phyloP scores from a whole-genome alignment of 352 stramenopile species.

The Globisporangium irregulare region DNA sequence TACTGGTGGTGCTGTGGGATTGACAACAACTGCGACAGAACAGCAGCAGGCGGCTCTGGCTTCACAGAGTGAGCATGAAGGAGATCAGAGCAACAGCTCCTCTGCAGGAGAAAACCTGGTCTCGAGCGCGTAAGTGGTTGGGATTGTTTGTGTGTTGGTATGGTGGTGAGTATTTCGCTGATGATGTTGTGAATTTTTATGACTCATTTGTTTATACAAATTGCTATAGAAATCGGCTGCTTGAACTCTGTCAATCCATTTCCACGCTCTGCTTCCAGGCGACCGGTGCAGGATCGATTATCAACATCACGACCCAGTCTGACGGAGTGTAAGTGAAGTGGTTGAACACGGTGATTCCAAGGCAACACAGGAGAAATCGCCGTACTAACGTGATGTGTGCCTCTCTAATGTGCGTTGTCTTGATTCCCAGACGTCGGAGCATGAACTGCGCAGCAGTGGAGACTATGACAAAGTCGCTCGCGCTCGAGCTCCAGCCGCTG shows the following conservation, averaged over 20 bases:
- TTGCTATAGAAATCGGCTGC: conserved; percentile 23
- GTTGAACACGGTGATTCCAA: too few relatives aligned
- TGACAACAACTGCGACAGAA: conserved; percentile 1
- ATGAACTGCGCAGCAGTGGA: conserved; percentile 26
- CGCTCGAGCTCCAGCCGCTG: conserved; percentile 31
- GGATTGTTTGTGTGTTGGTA: neutral
- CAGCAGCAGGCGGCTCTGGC: neutral
- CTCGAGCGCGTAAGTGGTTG: conserved; percentile 13
- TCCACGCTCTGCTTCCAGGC: conserved; percentile 25
- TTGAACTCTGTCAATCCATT: conserved; percentile 28
- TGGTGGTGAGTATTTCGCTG: neutral
- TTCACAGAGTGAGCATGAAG: conserved; percentile 1
- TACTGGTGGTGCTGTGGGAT: neutral
- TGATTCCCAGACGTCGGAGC: conserved; percentile 3
- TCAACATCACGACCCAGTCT: conserved; percentile 29
- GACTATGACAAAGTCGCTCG: conserved; percentile 37
- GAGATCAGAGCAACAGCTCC: conserved; percentile 12
- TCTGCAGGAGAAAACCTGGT: neutral
- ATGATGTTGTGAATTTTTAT: conserved; percentile 6
- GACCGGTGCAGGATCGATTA: conserved; percentile 18
- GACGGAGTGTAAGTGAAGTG: conserved; percentile 17
- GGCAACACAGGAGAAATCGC: too few relatives aligned
- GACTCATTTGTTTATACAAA: neutral
- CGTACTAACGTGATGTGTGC: neutral
- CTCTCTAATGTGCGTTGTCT: neutral